Conservation (phyloP, 1,139 yeast genomes). For the Oligophagozyma castellii region DNA sequence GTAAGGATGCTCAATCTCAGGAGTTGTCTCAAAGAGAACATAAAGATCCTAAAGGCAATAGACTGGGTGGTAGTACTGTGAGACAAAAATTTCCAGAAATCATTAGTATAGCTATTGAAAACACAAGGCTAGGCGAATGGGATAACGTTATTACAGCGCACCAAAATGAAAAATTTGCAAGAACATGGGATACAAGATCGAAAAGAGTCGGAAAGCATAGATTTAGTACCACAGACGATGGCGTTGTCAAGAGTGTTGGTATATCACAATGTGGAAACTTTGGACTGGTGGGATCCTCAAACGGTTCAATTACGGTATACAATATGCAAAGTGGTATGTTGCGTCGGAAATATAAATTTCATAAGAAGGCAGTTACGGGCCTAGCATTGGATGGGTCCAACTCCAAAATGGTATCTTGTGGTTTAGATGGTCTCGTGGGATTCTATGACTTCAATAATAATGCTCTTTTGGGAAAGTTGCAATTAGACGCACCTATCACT, state of each 20-base stretch:
- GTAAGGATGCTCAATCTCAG: constrained; percentile 95
- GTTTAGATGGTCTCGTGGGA: constrained; percentile 81
- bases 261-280: constrained; percentile 93
- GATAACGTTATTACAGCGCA: constrained; percentile 90
- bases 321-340: constrained; percentile 82
- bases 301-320: constrained; percentile 79
- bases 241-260: constrained; percentile 66
- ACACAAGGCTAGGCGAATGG: constrained; percentile 83
- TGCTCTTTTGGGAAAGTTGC: constrained; percentile 51
- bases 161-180: constrained; percentile 67
- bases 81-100: constrained; percentile 63
- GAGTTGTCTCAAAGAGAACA: constrained; percentile 74
- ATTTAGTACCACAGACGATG: constrained; percentile 61
- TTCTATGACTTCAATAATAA: constrained; percentile 76
- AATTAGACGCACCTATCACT: constrained; percentile 67
- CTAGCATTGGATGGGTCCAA: constrained; percentile 84
- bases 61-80: constrained; percentile 41
- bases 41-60: constrained; percentile 39
- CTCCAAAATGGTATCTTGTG: constrained; percentile 70
- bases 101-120: constrained; percentile 56
- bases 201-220: constrained; percentile 71
- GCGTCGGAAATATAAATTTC: constrained; percentile 53
- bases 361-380: constrained; percentile 76
- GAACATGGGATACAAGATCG: constrained; percentile 82
- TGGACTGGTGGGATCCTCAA: constrained; percentile 81